A percentile compares a stretch with the other conserved stretches of the same genome.
These are phyloP conservation scores for Mycena filopes DNA, from an alignment of 768 basidiomycete species.

Conservation along the genomic window DNA sequence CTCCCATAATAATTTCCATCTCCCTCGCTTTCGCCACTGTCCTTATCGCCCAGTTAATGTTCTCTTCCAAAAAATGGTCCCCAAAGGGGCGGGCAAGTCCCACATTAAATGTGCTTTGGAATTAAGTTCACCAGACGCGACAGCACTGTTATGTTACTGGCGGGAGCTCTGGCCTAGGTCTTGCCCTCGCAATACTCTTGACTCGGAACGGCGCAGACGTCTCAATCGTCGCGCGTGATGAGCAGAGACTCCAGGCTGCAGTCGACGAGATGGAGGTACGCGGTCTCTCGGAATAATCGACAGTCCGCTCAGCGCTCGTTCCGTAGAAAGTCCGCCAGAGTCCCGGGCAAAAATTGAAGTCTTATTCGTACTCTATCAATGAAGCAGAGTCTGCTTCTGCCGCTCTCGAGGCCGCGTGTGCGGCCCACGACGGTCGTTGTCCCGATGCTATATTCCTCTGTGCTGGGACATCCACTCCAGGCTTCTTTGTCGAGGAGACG, in stretches of 20 bases:
- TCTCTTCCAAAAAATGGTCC: slow-evolving; percentile 52
- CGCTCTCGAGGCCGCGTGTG: slow-evolving; percentile 64
- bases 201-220: slow-evolving; percentile 72
- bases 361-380: slow-evolving; percentile 68
- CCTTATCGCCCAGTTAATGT: slow-evolving; percentile 29
- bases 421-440: slow-evolving; percentile 52
- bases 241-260: slow-evolving; percentile 64
- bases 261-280: slow-evolving; percentile 66
- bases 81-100: slow-evolving; percentile 51
- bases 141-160: slow-evolving; percentile 85
- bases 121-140: background rate
- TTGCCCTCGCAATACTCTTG: slow-evolving; percentile 69
- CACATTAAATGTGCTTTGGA: background rate
- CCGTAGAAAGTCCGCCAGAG: slow-evolving; percentile 56
- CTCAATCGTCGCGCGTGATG: slow-evolving; percentile 72
- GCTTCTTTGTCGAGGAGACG: slow-evolving; percentile 67
- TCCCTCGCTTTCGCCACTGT: slow-evolving; percentile 1
- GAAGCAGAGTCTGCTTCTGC: slow-evolving; percentile 54
- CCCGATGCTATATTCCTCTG: slow-evolving; percentile 77
- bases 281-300: background rate
- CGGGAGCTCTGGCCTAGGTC: slow-evolving; percentile 74
- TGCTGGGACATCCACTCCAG: slow-evolving; percentile 71
- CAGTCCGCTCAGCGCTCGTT: background rate
- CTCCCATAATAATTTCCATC: slow-evolving; percentile 3
- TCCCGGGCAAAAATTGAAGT: slow-evolving; percentile 62